Evolutionary conservation across 2,329 filamentous ascomycete genomes (phyloP).

Genomic region (Venturia nashicola): DNA sequence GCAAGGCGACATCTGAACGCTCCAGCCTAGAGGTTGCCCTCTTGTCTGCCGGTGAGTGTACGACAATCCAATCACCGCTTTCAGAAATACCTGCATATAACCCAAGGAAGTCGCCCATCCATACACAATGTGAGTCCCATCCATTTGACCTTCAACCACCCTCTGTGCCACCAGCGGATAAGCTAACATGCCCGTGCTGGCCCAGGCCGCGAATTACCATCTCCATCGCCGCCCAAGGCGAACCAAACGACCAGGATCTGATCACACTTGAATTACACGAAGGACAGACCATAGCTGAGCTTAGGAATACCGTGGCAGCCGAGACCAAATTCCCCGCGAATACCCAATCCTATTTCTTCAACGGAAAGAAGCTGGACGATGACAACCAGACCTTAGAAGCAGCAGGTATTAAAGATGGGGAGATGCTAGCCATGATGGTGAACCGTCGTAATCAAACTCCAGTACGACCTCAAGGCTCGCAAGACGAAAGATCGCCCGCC

Average conservation of each 20-base stretch:
- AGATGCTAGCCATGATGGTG: constrained; percentile 85
- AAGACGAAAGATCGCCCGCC: constrained; percentile 11
- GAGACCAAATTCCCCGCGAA: constrained; percentile 63
- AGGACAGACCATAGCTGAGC: constrained; percentile 69
- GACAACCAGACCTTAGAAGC: constrained; percentile 71
- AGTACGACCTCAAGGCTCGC: constrained; percentile 9
- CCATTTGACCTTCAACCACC: neutral
- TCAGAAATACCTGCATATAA: constrained; percentile 13
- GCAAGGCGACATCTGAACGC: neutral
- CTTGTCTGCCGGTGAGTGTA: constrained; percentile 6
- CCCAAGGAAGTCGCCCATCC: neutral
- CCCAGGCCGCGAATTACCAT: constrained; percentile 71
- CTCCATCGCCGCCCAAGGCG: constrained; percentile 65
- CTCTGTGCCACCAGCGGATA: neutral
- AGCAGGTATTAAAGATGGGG: constrained; percentile 70
- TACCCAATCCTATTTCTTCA: constrained; percentile 79
- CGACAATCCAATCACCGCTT: constrained; percentile 5
- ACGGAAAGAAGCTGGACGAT: constrained; percentile 60
- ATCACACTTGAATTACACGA: constrained; percentile 71
- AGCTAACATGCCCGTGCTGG: neutral
- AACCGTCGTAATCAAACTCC: constrained; percentile 10
- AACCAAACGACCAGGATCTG: constrained; percentile 56
- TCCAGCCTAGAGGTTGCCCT: neutral
- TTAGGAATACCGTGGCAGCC: constrained; percentile 79
- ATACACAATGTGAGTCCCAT: constrained; percentile 9